A percentile compares a stretch with the other conserved stretches of the same genome.
Evolutionary conservation across 495 filamentous ascomycete species (phyloP).

Genomic region (Astrothelium macrocarpum): DNA sequence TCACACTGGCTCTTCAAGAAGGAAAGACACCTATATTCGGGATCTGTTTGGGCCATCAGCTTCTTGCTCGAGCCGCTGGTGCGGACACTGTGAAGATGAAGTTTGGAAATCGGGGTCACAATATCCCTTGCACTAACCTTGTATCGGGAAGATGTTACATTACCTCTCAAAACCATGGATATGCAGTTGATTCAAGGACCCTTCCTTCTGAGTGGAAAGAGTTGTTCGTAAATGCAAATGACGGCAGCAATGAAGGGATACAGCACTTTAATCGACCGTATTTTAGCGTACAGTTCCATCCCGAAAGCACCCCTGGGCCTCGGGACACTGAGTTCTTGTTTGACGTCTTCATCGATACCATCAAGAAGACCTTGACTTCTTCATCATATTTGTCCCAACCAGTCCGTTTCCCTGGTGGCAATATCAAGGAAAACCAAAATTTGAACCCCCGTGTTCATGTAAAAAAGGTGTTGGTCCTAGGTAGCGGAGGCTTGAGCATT

Average conservation of each 20-base stretch:
- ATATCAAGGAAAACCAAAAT: constrained; percentile 61
- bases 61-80: constrained; percentile 83
- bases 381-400: constrained; percentile 53
- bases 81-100: constrained; percentile 91
- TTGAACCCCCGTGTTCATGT: constrained; percentile 68
- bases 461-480: constrained; percentile 90
- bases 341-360: constrained; percentile 86
- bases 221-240: constrained; percentile 95
- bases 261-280: constrained; percentile 74
- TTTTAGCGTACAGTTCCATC: constrained; percentile 99
- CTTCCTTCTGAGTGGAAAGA: constrained; percentile 78
- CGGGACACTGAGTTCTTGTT: constrained; percentile 96
- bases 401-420: constrained; percentile 79
- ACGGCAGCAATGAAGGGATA: constrained; percentile 95
- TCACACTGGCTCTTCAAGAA: constrained; percentile 59
- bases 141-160: constrained; percentile 94
- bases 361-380: constrained; percentile 55
- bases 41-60: constrained; percentile 93
- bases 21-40: constrained; percentile 83
- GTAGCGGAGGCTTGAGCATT: constrained; percentile 88
- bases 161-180: constrained; percentile 97
- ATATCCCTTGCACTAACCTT: constrained; percentile 94
- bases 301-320: constrained; percentile 90
- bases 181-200: constrained; percentile 70
- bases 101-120: constrained; percentile 97